A percentile compares a stretch with the other conserved stretches of the same genome.
These are phyloP conservation scores for Verticillium albo-atrum DNA, from an alignment of 2,329 filamentous ascomycete genomes.

Conservation along the genomic window DNA sequence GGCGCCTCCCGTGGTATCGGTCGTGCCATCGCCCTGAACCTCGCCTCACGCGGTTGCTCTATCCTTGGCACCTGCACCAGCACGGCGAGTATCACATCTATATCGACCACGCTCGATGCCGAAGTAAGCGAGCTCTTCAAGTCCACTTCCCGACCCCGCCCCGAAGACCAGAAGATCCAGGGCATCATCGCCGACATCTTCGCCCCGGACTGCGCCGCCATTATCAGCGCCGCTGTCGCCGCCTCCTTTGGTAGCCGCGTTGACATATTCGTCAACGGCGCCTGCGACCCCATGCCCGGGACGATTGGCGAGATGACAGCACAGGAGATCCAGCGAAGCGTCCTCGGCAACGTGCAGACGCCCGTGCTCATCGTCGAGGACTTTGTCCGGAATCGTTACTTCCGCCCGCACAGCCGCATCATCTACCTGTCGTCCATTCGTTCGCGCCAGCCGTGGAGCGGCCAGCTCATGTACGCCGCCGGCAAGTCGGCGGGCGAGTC, in stretches of 20 bases:
- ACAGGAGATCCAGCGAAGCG: slow-evolving; percentile 22
- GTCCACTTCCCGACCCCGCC: slow-evolving; percentile 7
- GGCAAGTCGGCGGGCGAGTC: slow-evolving; percentile 29
- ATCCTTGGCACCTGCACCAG: slow-evolving; percentile 26
- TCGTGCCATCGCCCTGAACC: slow-evolving; percentile 19
- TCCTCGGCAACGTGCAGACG: slow-evolving; percentile 28
- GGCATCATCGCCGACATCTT: slow-evolving; percentile 25
- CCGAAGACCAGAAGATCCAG: slow-evolving; percentile 14
- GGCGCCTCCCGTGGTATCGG: slow-evolving; percentile 48
- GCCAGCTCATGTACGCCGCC: slow-evolving; percentile 27
- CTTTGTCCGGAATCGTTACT: slow-evolving; percentile 22
- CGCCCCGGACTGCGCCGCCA: slow-evolving; percentile 17
- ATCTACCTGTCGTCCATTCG: slow-evolving; percentile 29
- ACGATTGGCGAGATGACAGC: slow-evolving; percentile 19
- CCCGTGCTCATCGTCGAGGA: slow-evolving; percentile 29
- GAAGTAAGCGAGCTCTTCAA: slow-evolving; percentile 16
- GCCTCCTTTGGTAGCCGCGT: slow-evolving; percentile 18
- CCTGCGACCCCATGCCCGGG: slow-evolving; percentile 21
- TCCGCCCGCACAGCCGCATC: slow-evolving; percentile 26
- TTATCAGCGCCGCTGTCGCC: slow-evolving; percentile 19
- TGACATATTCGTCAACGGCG: slow-evolving; percentile 29
- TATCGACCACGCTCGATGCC: slow-evolving; percentile 14
- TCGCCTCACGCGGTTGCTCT: slow-evolving; percentile 21
- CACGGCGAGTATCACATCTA: slow-evolving; percentile 9
- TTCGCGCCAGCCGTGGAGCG: slow-evolving; percentile 25